phyloP scores from a whole-genome alignment of 192 early-diverging fungal genomes.

The Powellomyces hirtus region DNA sequence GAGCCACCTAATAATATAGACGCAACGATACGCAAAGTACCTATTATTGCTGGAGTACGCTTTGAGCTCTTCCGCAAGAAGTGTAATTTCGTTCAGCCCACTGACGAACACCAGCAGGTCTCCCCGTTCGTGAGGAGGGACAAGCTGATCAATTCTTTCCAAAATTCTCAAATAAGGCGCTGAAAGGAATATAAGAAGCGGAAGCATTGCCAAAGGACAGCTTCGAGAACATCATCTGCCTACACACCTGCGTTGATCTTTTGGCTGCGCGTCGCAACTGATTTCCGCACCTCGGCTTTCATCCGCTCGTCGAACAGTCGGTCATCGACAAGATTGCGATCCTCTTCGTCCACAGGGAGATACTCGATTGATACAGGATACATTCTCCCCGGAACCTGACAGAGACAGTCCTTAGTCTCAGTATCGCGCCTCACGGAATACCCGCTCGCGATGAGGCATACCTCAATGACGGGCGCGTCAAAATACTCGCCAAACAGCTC shows the following conservation, averaged over 20 bases:
- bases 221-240: slow-evolving; percentile 37
- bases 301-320: slow-evolving; percentile 42
- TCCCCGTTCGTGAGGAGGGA: slow-evolving; percentile 57
- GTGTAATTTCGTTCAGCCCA: slow-evolving; percentile 64
- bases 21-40: too few relatives aligned
- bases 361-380: slow-evolving; percentile 64
- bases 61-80: slow-evolving; percentile 50
- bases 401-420: too few relatives aligned
- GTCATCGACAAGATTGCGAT: slow-evolving; percentile 58
- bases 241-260: slow-evolving; percentile 48
- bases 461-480: slow-evolving; percentile 16
- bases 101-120: slow-evolving; percentile 65
- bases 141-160: slow-evolving; percentile 56
- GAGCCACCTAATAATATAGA: too few relatives aligned
- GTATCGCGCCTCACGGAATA: too few relatives aligned
- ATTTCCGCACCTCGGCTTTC: slow-evolving; percentile 38
- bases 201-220: neutral
- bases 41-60: slow-evolving; percentile 49
- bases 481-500: slow-evolving; percentile 79
- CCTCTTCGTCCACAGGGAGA: slow-evolving; percentile 47
- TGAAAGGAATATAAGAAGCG: too few relatives aligned
- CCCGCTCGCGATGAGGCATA: neutral
- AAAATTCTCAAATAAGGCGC: slow-evolving; percentile 61
- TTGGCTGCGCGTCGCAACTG: slow-evolving; percentile 47
- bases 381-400: slow-evolving; percentile 63